phyloP scores from a whole-genome alignment of 352 stramenopile species.

The Globisporangium orthogonon region DNA sequence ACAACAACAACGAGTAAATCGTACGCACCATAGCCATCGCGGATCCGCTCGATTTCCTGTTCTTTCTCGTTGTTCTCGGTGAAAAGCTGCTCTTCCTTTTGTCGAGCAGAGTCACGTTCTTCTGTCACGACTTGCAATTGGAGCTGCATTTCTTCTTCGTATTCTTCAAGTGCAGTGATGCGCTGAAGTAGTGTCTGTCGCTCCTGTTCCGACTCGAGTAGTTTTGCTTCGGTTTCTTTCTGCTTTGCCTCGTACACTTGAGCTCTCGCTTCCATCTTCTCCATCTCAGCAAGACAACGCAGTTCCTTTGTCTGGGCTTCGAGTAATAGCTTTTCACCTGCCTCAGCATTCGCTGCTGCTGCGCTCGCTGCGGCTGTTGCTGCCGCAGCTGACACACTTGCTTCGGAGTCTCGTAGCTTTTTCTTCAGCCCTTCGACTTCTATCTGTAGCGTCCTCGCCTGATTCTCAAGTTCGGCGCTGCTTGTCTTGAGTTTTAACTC shows the following conservation, averaged over 20 bases:
- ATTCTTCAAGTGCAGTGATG: slow-evolving; percentile 55
- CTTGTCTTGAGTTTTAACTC: slow-evolving; percentile 28
- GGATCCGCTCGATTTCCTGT: slow-evolving; percentile 84
- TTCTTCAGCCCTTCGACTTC: slow-evolving; percentile 34
- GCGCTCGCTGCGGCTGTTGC: neutral
- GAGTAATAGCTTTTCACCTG: slow-evolving; percentile 45
- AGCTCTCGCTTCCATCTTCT: slow-evolving; percentile 63
- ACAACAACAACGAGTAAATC: neutral
- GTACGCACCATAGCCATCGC: slow-evolving; percentile 60
- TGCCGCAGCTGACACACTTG: slow-evolving; percentile 8
- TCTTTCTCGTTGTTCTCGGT: slow-evolving; percentile 82
- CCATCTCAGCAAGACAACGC: slow-evolving; percentile 54
- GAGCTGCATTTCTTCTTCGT: slow-evolving; percentile 71
- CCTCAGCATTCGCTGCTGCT: slow-evolving; percentile 16
- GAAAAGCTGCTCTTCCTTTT: slow-evolving; percentile 84
- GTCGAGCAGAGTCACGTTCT: slow-evolving; percentile 68
- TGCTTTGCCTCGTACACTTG: slow-evolving; percentile 39
- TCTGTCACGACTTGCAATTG: slow-evolving; percentile 82
- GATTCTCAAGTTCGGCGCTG: slow-evolving; percentile 22
- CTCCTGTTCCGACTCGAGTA: slow-evolving; percentile 30
- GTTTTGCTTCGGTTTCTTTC: slow-evolving; percentile 22
- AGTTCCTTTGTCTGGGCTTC: slow-evolving; percentile 74
- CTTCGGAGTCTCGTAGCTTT: slow-evolving; percentile 22
- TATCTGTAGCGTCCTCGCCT: slow-evolving; percentile 27
- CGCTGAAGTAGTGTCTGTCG: slow-evolving; percentile 27